Conservation (phyloP, 208 protist species). For the Acanthamoeba healyi region DNA sequence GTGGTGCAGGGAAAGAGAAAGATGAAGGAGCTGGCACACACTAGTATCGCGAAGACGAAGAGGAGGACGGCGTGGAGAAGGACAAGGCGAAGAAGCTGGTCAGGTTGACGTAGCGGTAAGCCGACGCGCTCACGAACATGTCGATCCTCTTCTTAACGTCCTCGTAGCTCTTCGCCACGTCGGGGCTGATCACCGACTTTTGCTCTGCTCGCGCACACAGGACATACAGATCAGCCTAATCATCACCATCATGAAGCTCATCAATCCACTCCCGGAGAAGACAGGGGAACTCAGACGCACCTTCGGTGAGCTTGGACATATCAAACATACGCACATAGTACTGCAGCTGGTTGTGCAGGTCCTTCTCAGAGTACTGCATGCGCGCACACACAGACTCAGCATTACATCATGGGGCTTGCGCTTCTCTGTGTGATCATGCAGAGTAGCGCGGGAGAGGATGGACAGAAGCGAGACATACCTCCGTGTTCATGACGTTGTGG, state of each 20-base stretch:
- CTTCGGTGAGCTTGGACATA: neutral
- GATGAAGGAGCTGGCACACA: no score
- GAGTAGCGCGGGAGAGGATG: neutral
- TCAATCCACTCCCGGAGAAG: no score
- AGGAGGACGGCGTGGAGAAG: neutral
- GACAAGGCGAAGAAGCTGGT: slow-evolving; percentile 17
- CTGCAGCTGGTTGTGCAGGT: slow-evolving; percentile 23
- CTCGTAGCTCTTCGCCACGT: neutral
- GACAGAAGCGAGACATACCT: neutral
- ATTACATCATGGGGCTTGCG: no score
- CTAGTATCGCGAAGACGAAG: neutral
- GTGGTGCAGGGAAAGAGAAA: no score
- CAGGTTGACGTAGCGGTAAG: slow-evolving; percentile 33
- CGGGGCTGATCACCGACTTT: neutral
- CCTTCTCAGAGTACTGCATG: slow-evolving; percentile 28
- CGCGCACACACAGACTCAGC: neutral
- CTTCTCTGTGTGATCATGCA: no score
- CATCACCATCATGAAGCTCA: neutral
- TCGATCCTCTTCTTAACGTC: neutral
- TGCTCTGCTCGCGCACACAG: neutral
- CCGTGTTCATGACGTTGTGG: neutral
- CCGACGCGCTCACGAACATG: neutral
- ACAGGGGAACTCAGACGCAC: neutral
- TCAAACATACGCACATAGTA: slow-evolving; percentile 19
- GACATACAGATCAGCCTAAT: no score